A percentile compares a stretch with the other conserved stretches of the same genome.
phyloP scores from a whole-genome alignment of 2,329 filamentous ascomycete genomes.

The Trichoderma hamatum region DNA sequence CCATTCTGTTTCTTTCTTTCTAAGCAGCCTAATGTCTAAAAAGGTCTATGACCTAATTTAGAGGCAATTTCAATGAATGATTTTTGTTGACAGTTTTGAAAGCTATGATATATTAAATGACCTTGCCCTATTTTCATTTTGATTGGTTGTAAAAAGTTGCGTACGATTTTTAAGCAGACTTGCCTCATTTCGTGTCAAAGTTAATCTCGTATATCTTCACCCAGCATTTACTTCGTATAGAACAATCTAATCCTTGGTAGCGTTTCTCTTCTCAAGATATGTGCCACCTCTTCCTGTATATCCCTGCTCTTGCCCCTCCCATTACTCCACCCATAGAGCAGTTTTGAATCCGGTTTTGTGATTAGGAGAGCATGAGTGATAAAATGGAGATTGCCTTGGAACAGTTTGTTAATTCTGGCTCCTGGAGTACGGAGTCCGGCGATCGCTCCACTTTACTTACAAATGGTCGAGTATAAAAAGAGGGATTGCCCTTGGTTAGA shows the following conservation, averaged over 20 bases:
- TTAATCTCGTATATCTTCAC: not conserved
- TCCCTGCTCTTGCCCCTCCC: not conserved
- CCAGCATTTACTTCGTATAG: not conserved
- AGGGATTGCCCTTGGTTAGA: not conserved
- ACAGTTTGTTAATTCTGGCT: not conserved
- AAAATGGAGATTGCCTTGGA: not conserved
- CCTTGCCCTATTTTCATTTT: not conserved
- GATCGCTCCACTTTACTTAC: not conserved
- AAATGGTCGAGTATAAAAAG: not conserved
- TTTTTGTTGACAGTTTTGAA: not conserved
- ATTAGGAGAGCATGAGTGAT: slow-evolving; percentile 10
- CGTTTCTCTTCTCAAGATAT: not conserved
- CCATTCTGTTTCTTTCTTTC: not conserved
- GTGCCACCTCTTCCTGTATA: not conserved
- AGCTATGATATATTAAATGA: not conserved
- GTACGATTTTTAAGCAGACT: not conserved
- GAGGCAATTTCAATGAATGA: not conserved
- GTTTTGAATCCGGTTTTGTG: not conserved
- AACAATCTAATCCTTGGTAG: not conserved
- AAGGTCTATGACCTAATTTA: not conserved
- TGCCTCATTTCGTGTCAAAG: not conserved
- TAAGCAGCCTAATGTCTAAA: not conserved
- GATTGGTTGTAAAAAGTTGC: not conserved
- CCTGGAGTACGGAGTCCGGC: too few species aligned
- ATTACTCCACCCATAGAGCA: not conserved